These are phyloP conservation scores for Myriosclerotinia scirpicola DNA, from an alignment of 2,329 filamentous ascomycete species.

Conservation along the genomic window DNA sequence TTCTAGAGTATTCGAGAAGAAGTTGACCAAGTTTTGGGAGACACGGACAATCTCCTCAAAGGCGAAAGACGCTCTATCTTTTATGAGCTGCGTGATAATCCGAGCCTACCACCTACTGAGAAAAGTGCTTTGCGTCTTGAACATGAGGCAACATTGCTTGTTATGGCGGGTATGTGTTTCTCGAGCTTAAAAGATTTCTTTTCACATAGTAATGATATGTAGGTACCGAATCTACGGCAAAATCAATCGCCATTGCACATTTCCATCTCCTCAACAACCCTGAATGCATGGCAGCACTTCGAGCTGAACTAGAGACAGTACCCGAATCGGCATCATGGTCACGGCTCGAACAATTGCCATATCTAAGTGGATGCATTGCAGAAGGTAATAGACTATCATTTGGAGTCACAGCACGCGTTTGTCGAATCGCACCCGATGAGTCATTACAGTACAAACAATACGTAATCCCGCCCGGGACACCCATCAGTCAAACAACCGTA, in stretches of 20 bases:
- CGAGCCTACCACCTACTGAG: slow-evolving; percentile 32
- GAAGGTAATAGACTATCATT: slow-evolving; percentile 39
- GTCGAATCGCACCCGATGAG: slow-evolving; percentile 31
- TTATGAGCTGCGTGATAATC: slow-evolving; percentile 18
- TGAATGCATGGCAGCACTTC: slow-evolving; percentile 35
- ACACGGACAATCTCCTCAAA: background rate
- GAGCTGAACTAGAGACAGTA: slow-evolving; percentile 39
- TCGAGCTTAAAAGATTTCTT: background rate
- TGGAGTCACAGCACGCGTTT: slow-evolving; percentile 38
- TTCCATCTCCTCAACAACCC: slow-evolving; percentile 40
- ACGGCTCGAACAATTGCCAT: slow-evolving; percentile 35
- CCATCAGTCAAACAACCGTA: slow-evolving; percentile 26
- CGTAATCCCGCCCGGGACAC: slow-evolving; percentile 30
- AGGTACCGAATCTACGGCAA: slow-evolving; percentile 5
- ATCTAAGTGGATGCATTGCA: slow-evolving; percentile 38
- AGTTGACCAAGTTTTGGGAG: background rate
- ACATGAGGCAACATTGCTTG: slow-evolving; percentile 40
- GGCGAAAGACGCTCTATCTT: slow-evolving; percentile 21
- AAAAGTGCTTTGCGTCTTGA: slow-evolving; percentile 39
- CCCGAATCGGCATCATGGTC: slow-evolving; percentile 21
- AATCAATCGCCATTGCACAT: background rate
- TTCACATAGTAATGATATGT: background rate
- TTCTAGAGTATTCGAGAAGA: slow-evolving; percentile 19
- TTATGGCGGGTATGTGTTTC: slow-evolving; percentile 35
- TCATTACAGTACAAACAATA: slow-evolving; percentile 22